Evolutionary conservation across 176 grass and related monocot species (phyloP).

Genomic region (Sorghum bicolor): Sorghum_bicolor_NCBIv3 NC_012877.2:2562501-2563000

Average conservation of each 20-base stretch:
- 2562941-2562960: not conserved
- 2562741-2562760: not conserved
- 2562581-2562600: conserved; percentile 56
- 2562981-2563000: not conserved
- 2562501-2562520: conserved; percentile 35
- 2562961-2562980: not conserved
- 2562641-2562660: not conserved
- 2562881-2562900: conserved; percentile 1
- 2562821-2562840: not conserved
- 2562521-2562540: conserved; percentile 77
- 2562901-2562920: not conserved
- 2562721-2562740: not conserved
- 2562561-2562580: conserved; percentile 69
- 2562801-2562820: conserved; percentile 21
- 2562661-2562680: not conserved
- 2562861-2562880: conserved; percentile 11
- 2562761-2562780: not conserved
- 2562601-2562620: conserved; percentile 13
- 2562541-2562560: conserved; percentile 80
- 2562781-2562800: not conserved
- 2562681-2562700: not conserved
- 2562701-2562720: not conserved
- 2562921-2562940: not conserved
- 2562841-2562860: not conserved
- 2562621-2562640: conserved; percentile 1